These are phyloP conservation scores for Clohesyomyces aquaticus DNA, from an alignment of 495 filamentous ascomycete species.

Conservation along the genomic window DNA sequence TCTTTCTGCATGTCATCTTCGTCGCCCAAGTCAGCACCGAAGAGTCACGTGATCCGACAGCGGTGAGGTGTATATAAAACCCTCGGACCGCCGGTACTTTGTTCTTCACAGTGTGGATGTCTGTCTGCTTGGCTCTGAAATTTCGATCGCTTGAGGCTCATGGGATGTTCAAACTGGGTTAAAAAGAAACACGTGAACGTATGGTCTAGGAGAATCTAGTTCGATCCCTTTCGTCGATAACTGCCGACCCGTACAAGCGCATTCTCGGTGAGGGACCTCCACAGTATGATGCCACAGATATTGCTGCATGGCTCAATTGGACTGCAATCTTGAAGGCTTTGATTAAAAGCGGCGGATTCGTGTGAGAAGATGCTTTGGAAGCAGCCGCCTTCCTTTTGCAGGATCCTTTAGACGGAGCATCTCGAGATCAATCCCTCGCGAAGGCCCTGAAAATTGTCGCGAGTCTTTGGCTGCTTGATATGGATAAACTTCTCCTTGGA, in stretches of 20 bases:
- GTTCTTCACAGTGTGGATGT: too few species aligned
- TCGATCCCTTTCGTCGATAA: background rate
- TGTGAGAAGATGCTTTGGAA: constrained; percentile 4
- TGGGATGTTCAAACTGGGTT: too few species aligned
- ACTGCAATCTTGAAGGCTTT: constrained; percentile 1
- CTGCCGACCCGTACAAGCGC: constrained; percentile 1
- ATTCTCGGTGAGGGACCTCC: background rate
- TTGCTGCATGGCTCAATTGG: constrained; percentile 1
- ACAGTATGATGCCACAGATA: constrained; percentile 1
- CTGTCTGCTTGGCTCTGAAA: too few species aligned
- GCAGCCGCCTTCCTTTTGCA: constrained; percentile 3
- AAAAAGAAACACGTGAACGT: too few species aligned
- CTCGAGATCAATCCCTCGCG: background rate
- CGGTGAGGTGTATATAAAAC: too few species aligned
- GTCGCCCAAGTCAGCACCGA: too few species aligned
- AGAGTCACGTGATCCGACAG: too few species aligned
- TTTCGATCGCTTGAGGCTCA: too few species aligned
- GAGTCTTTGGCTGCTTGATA: constrained; percentile 1
- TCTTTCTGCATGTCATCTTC: too few species aligned
- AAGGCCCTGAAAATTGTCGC: constrained; percentile 6
- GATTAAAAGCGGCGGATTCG: background rate
- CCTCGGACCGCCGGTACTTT: too few species aligned
- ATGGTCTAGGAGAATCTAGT: too few species aligned
- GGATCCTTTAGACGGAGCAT: background rate
- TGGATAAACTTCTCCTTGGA: constrained; percentile 5